Evolutionary conservation across 495 filamentous ascomycete genomes (phyloP).

Genomic region (Aspergillus indologenus): DNA sequence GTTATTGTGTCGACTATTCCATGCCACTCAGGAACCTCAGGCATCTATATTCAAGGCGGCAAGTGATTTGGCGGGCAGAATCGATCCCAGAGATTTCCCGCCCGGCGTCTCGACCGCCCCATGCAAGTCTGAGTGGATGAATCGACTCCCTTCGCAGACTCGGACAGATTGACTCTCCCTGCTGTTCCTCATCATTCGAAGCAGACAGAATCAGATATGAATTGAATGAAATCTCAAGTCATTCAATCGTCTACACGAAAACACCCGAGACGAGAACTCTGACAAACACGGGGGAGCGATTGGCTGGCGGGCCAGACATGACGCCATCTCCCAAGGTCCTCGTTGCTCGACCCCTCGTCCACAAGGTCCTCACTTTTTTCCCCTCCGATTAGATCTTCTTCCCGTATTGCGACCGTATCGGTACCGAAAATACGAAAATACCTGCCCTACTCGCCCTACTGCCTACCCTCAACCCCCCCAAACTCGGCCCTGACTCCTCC

Average conservation of each 20-base stretch:
- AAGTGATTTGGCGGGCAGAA: neutral
- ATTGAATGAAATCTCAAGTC: too few relatives aligned
- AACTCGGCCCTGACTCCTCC: neutral
- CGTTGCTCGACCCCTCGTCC: constrained; percentile 17
- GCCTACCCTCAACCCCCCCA: too few relatives aligned
- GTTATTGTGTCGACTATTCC: too few relatives aligned
- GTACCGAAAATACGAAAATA: constrained; percentile 6
- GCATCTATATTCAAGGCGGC: neutral
- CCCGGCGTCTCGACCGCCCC: neutral
- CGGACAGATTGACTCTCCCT: neutral
- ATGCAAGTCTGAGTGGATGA: neutral
- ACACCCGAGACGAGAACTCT: neutral
- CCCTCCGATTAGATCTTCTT: constrained; percentile 1
- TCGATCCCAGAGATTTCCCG: neutral
- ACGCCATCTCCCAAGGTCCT: constrained; percentile 17
- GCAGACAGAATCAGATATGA: too few relatives aligned
- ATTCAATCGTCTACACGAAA: neutral
- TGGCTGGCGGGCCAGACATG: neutral
- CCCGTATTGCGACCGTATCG: neutral
- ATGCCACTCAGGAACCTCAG: too few relatives aligned
- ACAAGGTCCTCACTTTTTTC: constrained; percentile 31
- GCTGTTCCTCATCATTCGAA: neutral
- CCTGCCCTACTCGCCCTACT: constrained; percentile 1
- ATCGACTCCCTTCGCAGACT: neutral
- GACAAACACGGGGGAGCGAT: neutral